Percentiles rank a stretch among this genome's conserved stretches.
Conservation (phyloP, 257 asterid genomes). For the Solanum lignicaule region DNA sequence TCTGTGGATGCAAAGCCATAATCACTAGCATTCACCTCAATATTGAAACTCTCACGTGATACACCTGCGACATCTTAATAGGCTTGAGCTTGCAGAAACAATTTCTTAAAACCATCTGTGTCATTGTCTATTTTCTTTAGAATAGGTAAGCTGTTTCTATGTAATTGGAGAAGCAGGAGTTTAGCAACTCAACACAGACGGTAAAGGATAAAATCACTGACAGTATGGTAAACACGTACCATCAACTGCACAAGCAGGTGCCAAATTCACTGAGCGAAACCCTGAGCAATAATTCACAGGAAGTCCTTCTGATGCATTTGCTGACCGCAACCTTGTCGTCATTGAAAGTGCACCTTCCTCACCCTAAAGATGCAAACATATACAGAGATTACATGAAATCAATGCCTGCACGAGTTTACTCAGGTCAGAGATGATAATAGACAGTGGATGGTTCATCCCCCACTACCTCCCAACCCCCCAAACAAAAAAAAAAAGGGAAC, state of each 20-base stretch:
- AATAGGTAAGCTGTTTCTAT: background rate
- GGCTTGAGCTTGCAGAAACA: background rate
- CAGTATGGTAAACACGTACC: slow-evolving; percentile 27
- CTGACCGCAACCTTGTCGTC: slow-evolving; percentile 75
- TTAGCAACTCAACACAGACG: background rate
- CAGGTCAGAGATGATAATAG: background rate
- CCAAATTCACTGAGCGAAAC: slow-evolving; percentile 50
- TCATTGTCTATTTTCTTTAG: background rate
- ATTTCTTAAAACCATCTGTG: background rate
- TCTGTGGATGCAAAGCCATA: slow-evolving; percentile 84
- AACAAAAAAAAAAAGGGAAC: background rate
- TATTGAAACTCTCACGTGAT: slow-evolving; percentile 75
- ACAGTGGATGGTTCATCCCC: background rate
- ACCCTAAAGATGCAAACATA: slow-evolving; percentile 42
- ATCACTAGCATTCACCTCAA: slow-evolving; percentile 62
- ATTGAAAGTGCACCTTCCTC: slow-evolving; percentile 98
- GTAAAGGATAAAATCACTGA: background rate
- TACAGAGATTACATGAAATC: background rate
- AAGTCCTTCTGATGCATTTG: slow-evolving; percentile 76
- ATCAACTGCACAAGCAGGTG: slow-evolving; percentile 48
- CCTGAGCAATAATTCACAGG: slow-evolving; percentile 97
- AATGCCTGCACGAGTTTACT: background rate
- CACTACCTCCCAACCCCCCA: background rate
- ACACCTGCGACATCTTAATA: slow-evolving; percentile 41
- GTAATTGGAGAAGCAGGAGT: background rate